A percentile compares a stretch with the other conserved stretches of the same genome.
Conservation (phyloP, 768 basidiomycete genomes). For the Psilocybe cyanescens region DNA sequence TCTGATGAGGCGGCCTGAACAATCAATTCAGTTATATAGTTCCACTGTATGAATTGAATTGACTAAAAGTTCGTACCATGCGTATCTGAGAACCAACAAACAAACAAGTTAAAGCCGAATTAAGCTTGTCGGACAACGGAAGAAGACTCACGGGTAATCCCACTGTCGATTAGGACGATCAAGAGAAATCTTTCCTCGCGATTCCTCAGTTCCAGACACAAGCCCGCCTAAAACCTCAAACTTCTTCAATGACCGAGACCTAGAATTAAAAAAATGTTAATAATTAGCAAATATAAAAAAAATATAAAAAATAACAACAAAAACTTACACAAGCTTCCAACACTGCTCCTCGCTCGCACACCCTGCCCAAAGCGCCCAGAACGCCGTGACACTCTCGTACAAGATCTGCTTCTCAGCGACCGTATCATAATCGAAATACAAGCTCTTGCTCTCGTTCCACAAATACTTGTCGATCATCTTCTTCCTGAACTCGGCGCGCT, state of each 20-base stretch:
- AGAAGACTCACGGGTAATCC: conserved; percentile 86
- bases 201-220: conserved; percentile 96
- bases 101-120: conserved; percentile 17
- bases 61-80: conserved; percentile 48
- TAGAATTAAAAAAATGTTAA: conserved; percentile 30
- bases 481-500: conserved; percentile 82
- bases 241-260: conserved; percentile 86
- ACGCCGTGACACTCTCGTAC: conserved; percentile 96
- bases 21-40: not conserved
- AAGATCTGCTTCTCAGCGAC: conserved; percentile 87
- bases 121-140: not conserved
- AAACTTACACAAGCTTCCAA: conserved; percentile 80
- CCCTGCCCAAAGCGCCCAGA: conserved; percentile 98
- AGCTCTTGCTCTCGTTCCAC: conserved; percentile 94
- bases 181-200: conserved; percentile 92
- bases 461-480: conserved; percentile 90
- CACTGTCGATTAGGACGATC: conserved; percentile 98
- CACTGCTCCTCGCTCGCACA: conserved; percentile 96
- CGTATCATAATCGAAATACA: conserved; percentile 98
- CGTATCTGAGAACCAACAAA: conserved; percentile 50
- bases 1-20: conserved; percentile 91
- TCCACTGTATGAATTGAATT: not conserved
- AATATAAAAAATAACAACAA: conserved; percentile 33
- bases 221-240: conserved; percentile 96
- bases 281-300: not conserved